Evolutionary conservation across 768 basidiomycete species (phyloP), one percentile per base, ranked within the genome.

Genomic region (Tylopilus vinaceipallidus): DNA sequence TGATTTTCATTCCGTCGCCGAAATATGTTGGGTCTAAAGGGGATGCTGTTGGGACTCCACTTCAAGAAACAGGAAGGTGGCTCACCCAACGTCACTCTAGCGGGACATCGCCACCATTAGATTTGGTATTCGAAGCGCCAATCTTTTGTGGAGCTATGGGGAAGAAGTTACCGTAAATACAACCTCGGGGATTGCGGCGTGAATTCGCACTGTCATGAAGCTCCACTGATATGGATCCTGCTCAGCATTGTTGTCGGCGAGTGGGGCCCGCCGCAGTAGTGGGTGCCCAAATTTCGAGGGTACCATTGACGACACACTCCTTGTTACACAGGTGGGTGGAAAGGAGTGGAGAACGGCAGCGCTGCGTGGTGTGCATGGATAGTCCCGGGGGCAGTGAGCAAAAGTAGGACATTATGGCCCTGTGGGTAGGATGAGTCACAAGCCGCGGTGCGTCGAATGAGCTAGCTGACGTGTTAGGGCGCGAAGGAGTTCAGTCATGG

Each of bases 141-240:
- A 49, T 57, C 59, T 47, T 47, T 42, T n/a, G 59, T 58, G 59
- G 59, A 61, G 59, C 16, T 51, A 33, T 23, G 56, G 43, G 45
- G 26, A 39, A 32, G 24, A 12, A 24, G 11, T 11, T 46, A 36
- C 23, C 47, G 47, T 52, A 52, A 43, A 36, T 41, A 19, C n/a
- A 35, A 36, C 36, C 41, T 50, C 40, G 36, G 37, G 4, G 45
- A 47, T 38, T 35, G 29, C 32, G 45, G 42, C 29, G 24, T 24
- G 23, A 33, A 20, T 20, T 14, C 29, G 26, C 41, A 30, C 20
- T 19, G 24, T 14, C 14, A 27, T 17, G 24, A n/a, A 48, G 22
- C 36, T 29, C 4, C 23, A 24, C 12, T 19, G 9, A 6, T 42
- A 17, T 19, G 12, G 19, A 17, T 32, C 41, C 3, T 33, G 13